Evolutionary conservation across 768 basidiomycete genomes (phyloP), one percentile per base, ranked within the genome.

Genomic region (Tylopilus balloui): DNA sequence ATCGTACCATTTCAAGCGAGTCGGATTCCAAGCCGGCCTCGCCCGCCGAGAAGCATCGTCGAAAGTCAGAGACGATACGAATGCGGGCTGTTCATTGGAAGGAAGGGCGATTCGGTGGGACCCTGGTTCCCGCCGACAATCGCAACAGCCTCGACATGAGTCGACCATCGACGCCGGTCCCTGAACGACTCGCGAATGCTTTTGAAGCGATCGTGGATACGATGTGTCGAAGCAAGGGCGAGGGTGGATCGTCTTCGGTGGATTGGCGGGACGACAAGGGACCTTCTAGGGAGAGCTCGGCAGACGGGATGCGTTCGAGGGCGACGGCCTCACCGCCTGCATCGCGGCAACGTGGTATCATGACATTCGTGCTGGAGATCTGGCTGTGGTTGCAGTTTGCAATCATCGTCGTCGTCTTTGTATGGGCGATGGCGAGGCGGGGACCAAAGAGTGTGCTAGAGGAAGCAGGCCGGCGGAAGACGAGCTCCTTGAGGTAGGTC

Each of bases 321-420:
- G 38, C 48, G 23, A 42, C 49, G 47, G 51, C 55, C 50, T 51
- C 58, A 4, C n/a, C 47, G 15, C 34, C 48, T 17, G 43, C 47
- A 14, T 63, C 65, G 0, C 66, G 62, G 48, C 60, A 66, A 14
- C 69, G 72, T 6, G 59, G 66, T 7, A 52, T 73, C 19, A 69
- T 70, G 28, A 68, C 62, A 34, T 67, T 85, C 42, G 63, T 90
- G 54, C 58, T 92, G 42, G 86, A 89, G 68, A 63, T 87, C 19
- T 92, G 90, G 90, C 66, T 92, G 54, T 89, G 88, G 87, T 64
- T 90, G 51, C 90, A 92, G 66, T 90, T 92, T 60, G 71, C 65
- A 8, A 73, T 90, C 52, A 80, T 92, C 54, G 74, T 91, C 27
- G 47, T 83, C 35, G 81, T 90, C 45, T 92, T 92, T 65, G 64